A percentile compares a stretch with the other conserved stretches of the same genome.
phyloP scores from a whole-genome alignment of 2,329 filamentous ascomycete species.

The Neurospora sp. region DNA sequence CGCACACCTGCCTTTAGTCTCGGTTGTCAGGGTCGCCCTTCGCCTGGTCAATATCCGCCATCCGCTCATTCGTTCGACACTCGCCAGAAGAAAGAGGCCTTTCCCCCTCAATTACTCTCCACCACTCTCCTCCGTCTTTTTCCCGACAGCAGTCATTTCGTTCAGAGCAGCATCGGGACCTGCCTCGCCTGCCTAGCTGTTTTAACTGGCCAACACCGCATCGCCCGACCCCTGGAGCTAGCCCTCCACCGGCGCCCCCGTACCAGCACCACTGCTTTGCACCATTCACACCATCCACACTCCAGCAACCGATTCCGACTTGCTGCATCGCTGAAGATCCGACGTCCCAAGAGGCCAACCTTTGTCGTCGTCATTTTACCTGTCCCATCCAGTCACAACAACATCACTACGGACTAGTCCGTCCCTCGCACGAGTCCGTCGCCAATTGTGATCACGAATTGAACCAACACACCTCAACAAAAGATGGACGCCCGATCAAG shows the following conservation, averaged over 20 bases:
- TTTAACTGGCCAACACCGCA: constrained; percentile 16
- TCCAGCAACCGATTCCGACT: constrained; percentile 6
- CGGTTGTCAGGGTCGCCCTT: neutral
- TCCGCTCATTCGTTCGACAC: neutral
- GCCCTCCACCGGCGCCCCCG: constrained; percentile 15
- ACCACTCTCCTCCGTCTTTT: constrained; percentile 11
- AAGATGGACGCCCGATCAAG: constrained; percentile 20
- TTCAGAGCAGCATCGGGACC: constrained; percentile 16
- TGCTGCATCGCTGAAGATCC: neutral
- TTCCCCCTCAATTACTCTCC: neutral
- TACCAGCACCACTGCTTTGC: constrained; percentile 11
- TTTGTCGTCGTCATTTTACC: neutral
- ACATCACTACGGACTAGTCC: neutral
- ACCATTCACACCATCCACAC: constrained; percentile 12
- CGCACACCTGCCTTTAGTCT: neutral
- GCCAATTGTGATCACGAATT: neutral
- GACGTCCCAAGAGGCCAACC: neutral
- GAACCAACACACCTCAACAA: neutral
- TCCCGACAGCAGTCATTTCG: constrained; percentile 19
- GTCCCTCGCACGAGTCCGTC: neutral
- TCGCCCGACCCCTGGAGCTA: constrained; percentile 19
- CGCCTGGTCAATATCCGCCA: neutral
- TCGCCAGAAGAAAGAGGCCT: neutral
- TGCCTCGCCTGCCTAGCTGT: constrained; percentile 14
- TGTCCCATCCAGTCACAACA: neutral